Base-by-base conservation (phyloP, 768 basidiomycete species). In the Cubamyces sp. region DNA sequence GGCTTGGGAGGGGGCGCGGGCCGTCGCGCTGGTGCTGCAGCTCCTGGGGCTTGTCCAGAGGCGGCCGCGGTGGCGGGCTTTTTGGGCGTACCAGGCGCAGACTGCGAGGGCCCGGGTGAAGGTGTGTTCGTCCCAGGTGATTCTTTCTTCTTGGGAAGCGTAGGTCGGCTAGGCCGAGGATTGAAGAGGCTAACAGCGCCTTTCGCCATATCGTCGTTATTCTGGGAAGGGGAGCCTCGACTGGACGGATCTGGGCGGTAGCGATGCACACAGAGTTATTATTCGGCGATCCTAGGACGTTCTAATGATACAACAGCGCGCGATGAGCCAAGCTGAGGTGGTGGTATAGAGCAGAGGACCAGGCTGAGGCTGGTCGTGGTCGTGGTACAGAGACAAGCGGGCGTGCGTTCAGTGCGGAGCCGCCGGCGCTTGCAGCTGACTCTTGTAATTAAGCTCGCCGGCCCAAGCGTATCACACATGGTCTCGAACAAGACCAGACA, bases 121-220 rank as follows among this genome's bases (percentile, higher is more conserved):
- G 64, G 61, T 25, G 64, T 61, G 47, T 59, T 50, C 39, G 61
- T 28, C 18, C 42, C 39, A 23, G 54, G 42, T 26, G 62, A 45
- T 42, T 41, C 58, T 21, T 56, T 50, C 51, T 56, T 50, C 51
- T 74, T 71, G 45, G 75, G 69, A 61, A 74, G 72, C 58, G 77
- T 72, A 25, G 79, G 72, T 65, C 78, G 80, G 77, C 87, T 88
- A 14, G 64, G 64, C 78, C 87, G 88, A 57, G 87, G 88, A 66
- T 89, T 87, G 57, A 89, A 87, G 64, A 90, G 81, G 26, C 62
- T 49, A 1, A 46, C 56, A 8, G 55, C 55, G 54, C 64, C 61
- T 55, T 66, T 66, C 30, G 64, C 57, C 60, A 62, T 61, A 25
- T 42, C 46, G 56, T 43, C 25, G 18, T 55, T 40, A 37, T 23